Evolutionary conservation across 257 asterid genomes (phyloP), one percentile per base, ranked within the genome.

Genomic region (Petrea volubilis): DNA sequence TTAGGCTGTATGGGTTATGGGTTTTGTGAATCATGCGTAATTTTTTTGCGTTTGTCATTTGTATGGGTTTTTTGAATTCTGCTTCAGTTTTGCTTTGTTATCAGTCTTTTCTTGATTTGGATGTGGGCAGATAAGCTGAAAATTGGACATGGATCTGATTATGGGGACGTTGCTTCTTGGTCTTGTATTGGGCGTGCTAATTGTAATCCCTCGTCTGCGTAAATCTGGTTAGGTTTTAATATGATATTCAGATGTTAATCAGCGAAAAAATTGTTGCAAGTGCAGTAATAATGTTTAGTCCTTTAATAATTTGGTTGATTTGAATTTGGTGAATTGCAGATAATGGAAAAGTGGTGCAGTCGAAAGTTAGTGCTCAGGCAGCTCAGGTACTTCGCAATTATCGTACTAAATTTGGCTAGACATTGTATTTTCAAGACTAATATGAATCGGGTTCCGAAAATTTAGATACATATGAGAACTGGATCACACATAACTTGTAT

Each of bases 181-280:
- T 63, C 28, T 91, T 76, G 67, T 87, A 41, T 69, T 87, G 77
- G 82, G 76, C 50, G 6, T 83, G 12, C 60, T 88, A 7, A 21
- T 82, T 46, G n/a, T 86, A 18, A 57, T 83, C 62, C 90, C 91
- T 23, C 86, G 79, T 38, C 75, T 87, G 36, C 87, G 88, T 34
- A 86, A 79, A 78, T 80, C 85, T 74, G 92, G 96, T 90, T 50
- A 46, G 71, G 40, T 50, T 41, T 62, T 20, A 9, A 56, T 38
- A 2, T 52, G 41, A 15, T 9, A 18, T 44, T 53, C 38, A 24
- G 6, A 64, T 25, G 20, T 46, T n/a, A 46, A 71, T 61, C 20
- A 51, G 68, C 33, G 53, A 7, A 20, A 11, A 20, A 51, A 9
- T 71, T 44, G 4, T 23, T 46, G 49, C 3, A 20, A 17, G 2